phyloP scores from a whole-genome alignment of 305 asterid species.

The Nicotiana rustica region DNA sequence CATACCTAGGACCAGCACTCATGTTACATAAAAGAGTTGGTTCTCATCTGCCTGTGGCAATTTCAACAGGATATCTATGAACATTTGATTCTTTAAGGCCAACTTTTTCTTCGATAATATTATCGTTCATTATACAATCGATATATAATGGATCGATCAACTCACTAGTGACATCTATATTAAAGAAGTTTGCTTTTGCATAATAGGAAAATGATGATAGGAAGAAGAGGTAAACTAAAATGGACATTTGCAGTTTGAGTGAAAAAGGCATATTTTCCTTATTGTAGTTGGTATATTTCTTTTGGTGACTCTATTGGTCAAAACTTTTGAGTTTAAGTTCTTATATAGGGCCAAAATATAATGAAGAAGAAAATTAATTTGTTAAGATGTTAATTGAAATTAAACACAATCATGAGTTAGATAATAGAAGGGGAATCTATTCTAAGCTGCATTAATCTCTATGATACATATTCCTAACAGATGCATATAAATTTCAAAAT shows the following conservation, averaged over 20 bases:
- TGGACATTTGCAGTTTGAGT: not conserved
- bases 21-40: not conserved
- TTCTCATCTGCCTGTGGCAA: not conserved
- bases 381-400: not conserved
- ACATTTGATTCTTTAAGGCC: not conserved
- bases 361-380: not conserved
- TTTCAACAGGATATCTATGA: not conserved
- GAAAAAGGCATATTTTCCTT: not conserved
- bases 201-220: not conserved
- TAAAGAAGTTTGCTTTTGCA: not conserved
- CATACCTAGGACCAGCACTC: constrained; percentile 28
- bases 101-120: not conserved
- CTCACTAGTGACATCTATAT: not conserved
- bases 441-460: no score
- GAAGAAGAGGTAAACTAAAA: not conserved
- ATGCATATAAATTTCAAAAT: no score
- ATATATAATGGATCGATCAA: not conserved
- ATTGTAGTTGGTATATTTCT: no score
- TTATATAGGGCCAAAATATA: not conserved
- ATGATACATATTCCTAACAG: no score
- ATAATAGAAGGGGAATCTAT: not conserved
- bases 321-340: not conserved
- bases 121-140: not conserved
- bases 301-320: not conserved
- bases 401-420: not conserved